Conservation (phyloP, 129 eudicot species). For the Pseudognaphalium luteoalbum region DNA sequence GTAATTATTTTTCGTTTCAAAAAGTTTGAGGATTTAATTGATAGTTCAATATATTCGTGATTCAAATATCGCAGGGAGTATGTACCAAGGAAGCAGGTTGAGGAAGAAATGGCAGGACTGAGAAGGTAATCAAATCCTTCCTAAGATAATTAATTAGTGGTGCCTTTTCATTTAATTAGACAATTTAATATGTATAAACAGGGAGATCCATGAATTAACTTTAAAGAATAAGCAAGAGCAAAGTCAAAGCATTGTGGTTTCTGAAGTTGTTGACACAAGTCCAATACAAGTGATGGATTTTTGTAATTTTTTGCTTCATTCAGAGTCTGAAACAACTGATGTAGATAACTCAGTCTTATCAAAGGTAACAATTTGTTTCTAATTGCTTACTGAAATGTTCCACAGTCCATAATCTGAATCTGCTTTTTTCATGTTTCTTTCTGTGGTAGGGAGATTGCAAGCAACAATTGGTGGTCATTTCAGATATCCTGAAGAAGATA, state of each 20-base stretch:
- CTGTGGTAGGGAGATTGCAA: slow-evolving; percentile 50
- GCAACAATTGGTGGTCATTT: slow-evolving; percentile 47
- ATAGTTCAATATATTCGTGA: not conserved
- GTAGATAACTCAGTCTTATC: slow-evolving; percentile 23
- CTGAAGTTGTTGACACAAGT: slow-evolving; percentile 27
- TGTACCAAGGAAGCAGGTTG: slow-evolving; percentile 47
- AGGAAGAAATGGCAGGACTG: slow-evolving; percentile 56
- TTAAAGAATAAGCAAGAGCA: slow-evolving; percentile 38
- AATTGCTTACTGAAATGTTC: not conserved
- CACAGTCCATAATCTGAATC: slow-evolving; percentile 11
- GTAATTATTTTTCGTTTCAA: not conserved
- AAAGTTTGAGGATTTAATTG: not conserved
- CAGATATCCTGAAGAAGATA: slow-evolving; percentile 49
- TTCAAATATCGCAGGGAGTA: slow-evolving; percentile 31
- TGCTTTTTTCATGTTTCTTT: slow-evolving; percentile 12
- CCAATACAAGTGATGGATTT: slow-evolving; percentile 30
- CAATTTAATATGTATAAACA: slow-evolving; percentile 23
- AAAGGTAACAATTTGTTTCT: slow-evolving; percentile 36
- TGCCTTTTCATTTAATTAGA: not conserved
- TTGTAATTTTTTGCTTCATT: slow-evolving; percentile 33
- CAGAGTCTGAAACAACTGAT: slow-evolving; percentile 31
- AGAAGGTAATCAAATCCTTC: slow-evolving; percentile 46
- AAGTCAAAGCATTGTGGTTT: slow-evolving; percentile 32
- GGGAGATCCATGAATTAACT: slow-evolving; percentile 49
- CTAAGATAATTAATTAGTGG: not conserved